Evolutionary conservation across 176 grass and related monocot species (phyloP).

Genomic region (Puccinellia tenuiflora): DNA sequence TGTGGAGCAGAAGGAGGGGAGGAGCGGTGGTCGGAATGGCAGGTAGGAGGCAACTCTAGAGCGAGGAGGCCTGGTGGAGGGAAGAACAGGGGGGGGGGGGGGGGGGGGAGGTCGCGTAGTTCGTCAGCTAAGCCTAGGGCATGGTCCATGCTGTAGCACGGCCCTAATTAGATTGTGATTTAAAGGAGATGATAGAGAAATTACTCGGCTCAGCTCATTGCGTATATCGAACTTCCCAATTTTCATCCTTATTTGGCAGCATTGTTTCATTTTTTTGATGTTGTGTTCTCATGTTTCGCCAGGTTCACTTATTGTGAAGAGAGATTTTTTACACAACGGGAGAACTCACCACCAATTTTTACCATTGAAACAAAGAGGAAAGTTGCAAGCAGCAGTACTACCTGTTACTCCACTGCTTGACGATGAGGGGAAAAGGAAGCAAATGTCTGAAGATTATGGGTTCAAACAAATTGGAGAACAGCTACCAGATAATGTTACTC

Average conservation of each 20-base stretch:
- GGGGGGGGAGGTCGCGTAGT: neutral
- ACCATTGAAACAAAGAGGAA: conserved; percentile 17
- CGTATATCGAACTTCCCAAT: neutral
- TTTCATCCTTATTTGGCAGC: neutral
- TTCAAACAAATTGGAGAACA: conserved; percentile 88
- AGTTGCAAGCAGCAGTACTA: conserved; percentile 41
- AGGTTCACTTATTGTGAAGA: conserved; percentile 36
- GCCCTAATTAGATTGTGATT: neutral
- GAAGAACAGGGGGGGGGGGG: neutral
- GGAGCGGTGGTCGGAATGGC: neutral
- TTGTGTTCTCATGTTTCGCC: neutral
- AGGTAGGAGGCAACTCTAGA: neutral
- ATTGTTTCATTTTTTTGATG: neutral
- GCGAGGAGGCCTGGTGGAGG: neutral
- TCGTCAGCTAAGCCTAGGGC: neutral
- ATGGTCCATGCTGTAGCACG: neutral
- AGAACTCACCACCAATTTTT: conserved; percentile 27
- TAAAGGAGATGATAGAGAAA: neutral
- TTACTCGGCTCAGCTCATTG: neutral
- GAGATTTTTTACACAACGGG: conserved; percentile 1
- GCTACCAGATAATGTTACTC: conserved; percentile 60
- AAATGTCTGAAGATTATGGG: conserved; percentile 74
- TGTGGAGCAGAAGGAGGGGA: neutral
- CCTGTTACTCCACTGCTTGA: conserved; percentile 36
- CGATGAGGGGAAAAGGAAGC: conserved; percentile 45